Base-by-base conservation (phyloP, 306 rosid species). In the Castanopsis chinensis region DNA sequence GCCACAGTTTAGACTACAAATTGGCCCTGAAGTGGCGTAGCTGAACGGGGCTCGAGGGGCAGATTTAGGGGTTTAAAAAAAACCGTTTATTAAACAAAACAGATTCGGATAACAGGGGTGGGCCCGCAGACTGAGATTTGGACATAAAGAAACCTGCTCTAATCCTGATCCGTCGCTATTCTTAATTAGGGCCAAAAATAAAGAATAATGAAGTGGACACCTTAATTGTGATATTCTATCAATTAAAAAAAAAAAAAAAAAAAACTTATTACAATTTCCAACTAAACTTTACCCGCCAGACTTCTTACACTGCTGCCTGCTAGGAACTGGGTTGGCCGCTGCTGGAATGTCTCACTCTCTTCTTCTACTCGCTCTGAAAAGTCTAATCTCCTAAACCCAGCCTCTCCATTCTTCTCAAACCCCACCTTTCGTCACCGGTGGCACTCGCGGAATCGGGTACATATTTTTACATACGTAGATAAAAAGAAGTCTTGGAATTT, bases 401-500 rank as follows among this genome's bases (percentile, higher is more conserved):
- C 18, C 69, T 45, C 19, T 76, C 65, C 81, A 74, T 45, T 61
- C 4, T 69, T n/a, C 17, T 59, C 77, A 76, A 74, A 15, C 54
- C 11, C 2, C 75, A n/a, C 55, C 14, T 19, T 5, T 75, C 72
- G 97, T 92, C 70, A 90, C 94, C 23, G 91, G 94, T 27, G 97
- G 97, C 57, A 92, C 93, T 55, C 93, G 91, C 55, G 92, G 97
- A 80, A 92, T 92, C 21, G 94, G 94, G 92, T 88, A 83, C 15
- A 10, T 52, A 5, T 3, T 77, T 19, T 52, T 8, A 41, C 12
- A 41, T 8, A 8, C 45, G 8, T 41, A 41, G 12, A 41, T 7
- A 41, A 41, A 41, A 2, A 23, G 28, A 72, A 35, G 64, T 72
- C 27, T 19, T 49, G n/a, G 20, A 5, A 9, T 32, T 51, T 19